Conservation (phyloP, 2,329 filamentous ascomycete genomes). For the Pseudogymnoascus pannorum region DNA sequence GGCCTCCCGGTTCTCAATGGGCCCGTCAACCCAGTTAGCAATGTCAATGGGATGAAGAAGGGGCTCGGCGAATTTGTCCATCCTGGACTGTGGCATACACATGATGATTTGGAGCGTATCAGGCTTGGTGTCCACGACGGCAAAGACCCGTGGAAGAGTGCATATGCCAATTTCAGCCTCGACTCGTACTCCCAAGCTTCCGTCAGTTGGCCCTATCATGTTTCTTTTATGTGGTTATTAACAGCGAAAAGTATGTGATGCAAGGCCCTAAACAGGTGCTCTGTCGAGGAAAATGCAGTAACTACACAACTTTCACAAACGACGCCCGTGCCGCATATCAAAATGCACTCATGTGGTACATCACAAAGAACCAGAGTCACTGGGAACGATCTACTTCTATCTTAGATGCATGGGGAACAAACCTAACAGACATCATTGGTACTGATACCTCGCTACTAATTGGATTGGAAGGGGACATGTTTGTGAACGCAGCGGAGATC, state of each 20-base stretch:
- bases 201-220: not conserved
- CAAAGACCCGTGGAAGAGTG: slow-evolving; percentile 12
- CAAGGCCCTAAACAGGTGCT: slow-evolving; percentile 27
- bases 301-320: slow-evolving; percentile 31
- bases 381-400: slow-evolving; percentile 31
- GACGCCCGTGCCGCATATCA: slow-evolving; percentile 35
- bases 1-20: slow-evolving; percentile 25
- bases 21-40: slow-evolving; percentile 18
- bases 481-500: slow-evolving; percentile 38
- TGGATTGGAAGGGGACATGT: slow-evolving; percentile 33
- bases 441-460: slow-evolving; percentile 32
- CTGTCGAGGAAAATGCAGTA: slow-evolving; percentile 29
- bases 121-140: slow-evolving; percentile 18
- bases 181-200: slow-evolving; percentile 10
- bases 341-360: slow-evolving; percentile 37
- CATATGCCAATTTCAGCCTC: slow-evolving; percentile 13
- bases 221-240: not conserved
- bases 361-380: slow-evolving; percentile 32
- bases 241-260: slow-evolving; percentile 24
- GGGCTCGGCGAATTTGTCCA: slow-evolving; percentile 24
- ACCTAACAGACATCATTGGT: slow-evolving; percentile 29
- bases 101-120: slow-evolving; percentile 29
- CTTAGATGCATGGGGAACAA: slow-evolving; percentile 32
- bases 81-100: slow-evolving; percentile 30
- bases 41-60: not conserved